Conservation (phyloP, 192 early-diverging fungal genomes). For the Coemansia sp. region DNA sequence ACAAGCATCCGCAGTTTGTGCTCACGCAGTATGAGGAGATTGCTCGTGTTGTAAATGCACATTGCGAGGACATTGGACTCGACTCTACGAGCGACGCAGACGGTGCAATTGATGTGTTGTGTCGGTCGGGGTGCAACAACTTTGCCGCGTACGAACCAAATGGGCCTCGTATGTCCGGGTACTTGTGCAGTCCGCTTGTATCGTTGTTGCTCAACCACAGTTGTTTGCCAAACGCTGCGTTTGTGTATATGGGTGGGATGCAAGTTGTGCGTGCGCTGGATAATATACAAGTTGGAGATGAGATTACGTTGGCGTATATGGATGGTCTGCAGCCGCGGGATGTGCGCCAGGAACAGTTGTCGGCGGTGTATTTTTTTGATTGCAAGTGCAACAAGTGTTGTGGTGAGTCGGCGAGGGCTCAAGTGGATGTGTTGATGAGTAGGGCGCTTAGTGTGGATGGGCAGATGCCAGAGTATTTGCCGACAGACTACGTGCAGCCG, state of each 20-base stretch:
- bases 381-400: conserved; percentile 37
- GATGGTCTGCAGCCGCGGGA: conserved; percentile 31
- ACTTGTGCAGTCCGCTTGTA: conserved; percentile 40
- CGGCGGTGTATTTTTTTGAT: conserved; percentile 41
- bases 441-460: not conserved
- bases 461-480: conserved; percentile 18
- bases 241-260: conserved; percentile 14
- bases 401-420: not conserved
- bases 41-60: conserved; percentile 7
- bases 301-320: conserved; percentile 34
- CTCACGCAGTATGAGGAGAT: conserved; percentile 40
- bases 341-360: conserved; percentile 16
- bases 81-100: not conserved
- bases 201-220: conserved; percentile 52
- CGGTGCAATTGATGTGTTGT: conserved; percentile 8
- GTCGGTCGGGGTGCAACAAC: conserved; percentile 44
- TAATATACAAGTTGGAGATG: conserved; percentile 26
- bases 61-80: not conserved
- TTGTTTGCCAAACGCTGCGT: conserved; percentile 34
- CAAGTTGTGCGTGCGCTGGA: conserved; percentile 29
- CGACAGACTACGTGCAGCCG: conserved; percentile 23
- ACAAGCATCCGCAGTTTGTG: conserved; percentile 28
- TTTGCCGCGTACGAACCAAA: conserved; percentile 28
- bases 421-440: conserved; percentile 29
- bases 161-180: conserved; percentile 8